Evolutionary conservation across 2,329 filamentous ascomycete species (phyloP).

Genomic region (Sporothrix pseudoabietina): DNA sequence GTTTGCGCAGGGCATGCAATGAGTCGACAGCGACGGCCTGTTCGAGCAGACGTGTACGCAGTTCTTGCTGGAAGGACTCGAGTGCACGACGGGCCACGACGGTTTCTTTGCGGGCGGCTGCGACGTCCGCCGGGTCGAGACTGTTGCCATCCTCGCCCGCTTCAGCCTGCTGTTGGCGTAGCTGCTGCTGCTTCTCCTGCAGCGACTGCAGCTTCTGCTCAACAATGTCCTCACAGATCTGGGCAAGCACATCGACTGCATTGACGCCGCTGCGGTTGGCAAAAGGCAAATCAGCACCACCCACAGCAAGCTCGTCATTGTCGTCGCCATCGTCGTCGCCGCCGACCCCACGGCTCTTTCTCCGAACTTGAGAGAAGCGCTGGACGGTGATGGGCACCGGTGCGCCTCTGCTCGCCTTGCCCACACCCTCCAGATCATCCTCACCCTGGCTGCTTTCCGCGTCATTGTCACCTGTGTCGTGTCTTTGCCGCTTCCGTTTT

Average conservation of each 20-base stretch:
- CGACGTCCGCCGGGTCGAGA: neutral
- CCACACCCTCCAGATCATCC: conserved; percentile 35
- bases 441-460: conserved; percentile 30
- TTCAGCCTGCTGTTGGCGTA: conserved; percentile 33
- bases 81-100: conserved; percentile 59
- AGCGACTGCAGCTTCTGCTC: conserved; percentile 53
- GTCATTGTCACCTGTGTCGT: conserved; percentile 37
- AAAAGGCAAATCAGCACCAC: conserved; percentile 57
- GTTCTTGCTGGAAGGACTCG: conserved; percentile 60
- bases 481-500: conserved; percentile 33
- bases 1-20: conserved; percentile 59
- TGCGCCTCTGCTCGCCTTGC: conserved; percentile 33
- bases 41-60: conserved; percentile 58
- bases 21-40: conserved; percentile 65
- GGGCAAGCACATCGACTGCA: conserved; percentile 62
- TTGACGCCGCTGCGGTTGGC: conserved; percentile 59
- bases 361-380: conserved; percentile 53
- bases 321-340: conserved; percentile 18
- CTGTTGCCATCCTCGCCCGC: conserved; percentile 45
- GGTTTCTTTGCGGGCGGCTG: conserved; percentile 55
- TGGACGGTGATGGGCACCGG: conserved; percentile 61
- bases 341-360: neutral
- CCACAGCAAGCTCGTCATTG: conserved; percentile 49
- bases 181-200: conserved; percentile 43
- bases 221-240: conserved; percentile 64